Conservation (phyloP, 208 protist genomes). For the Crithidia bombi region DNA sequence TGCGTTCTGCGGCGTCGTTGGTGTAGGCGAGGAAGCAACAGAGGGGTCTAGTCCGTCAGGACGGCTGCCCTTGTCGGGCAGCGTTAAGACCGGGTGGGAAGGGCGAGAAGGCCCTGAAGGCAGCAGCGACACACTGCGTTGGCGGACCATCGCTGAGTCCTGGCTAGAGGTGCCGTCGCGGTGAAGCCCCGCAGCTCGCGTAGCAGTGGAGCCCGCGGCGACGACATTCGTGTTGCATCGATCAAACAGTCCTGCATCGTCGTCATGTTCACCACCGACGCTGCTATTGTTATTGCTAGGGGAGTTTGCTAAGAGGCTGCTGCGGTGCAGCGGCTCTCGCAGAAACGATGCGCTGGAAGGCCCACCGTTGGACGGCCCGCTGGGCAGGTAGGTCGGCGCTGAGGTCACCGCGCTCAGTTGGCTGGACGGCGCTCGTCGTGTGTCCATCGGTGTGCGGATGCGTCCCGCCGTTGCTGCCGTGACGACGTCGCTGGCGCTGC, state of each 20-base stretch:
- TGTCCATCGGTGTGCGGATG: not conserved
- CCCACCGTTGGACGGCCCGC: not conserved
- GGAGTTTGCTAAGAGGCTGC: not conserved
- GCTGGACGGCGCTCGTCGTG: not conserved
- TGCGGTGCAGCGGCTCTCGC: not conserved
- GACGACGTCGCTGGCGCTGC: not conserved
- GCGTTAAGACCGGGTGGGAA: not conserved
- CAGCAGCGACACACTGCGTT: not conserved
- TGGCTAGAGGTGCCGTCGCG: not conserved
- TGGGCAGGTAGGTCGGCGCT: constrained; percentile 10
- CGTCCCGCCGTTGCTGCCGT: not conserved
- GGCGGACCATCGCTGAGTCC: not conserved
- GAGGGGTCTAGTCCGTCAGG: not conserved
- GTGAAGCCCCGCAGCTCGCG: not conserved
- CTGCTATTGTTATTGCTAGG: not conserved
- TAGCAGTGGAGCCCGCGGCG: not conserved
- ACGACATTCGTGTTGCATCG: too few species aligned
- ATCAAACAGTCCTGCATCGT: too few species aligned
- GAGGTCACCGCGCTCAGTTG: not conserved
- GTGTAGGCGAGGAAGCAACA: not conserved
- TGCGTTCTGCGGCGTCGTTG: not conserved
- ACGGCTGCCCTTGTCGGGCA: not conserved
- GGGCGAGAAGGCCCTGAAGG: not conserved
- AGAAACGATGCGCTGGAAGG: constrained; percentile 1
- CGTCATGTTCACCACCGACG: not conserved